Base-by-base conservation (phyloP, 1,284 basidiomycete species). In the Omphalotus olearius region DNA sequence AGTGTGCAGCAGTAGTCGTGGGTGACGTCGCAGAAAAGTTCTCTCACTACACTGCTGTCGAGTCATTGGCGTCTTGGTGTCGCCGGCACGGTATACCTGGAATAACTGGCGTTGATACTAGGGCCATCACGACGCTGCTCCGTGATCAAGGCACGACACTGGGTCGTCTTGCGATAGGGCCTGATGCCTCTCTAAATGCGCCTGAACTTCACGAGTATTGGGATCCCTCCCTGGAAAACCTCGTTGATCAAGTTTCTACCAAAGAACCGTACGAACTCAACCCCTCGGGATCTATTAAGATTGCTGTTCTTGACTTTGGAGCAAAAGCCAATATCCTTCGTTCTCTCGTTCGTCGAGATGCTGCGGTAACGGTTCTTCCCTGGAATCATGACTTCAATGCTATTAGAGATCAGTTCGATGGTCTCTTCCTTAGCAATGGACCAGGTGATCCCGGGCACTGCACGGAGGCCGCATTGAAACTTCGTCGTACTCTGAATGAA, bases 131-230 rank as follows among this genome's bases (percentile, higher is more conserved):
- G 14, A 82, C 83, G 30, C 78, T 99, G 3, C 80, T 99, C 44
- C 91, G 96, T 60, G 93, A 98, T 66, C 95, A 98, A 65, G 96
- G 96, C 44, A 98, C 96, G 6, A 99, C 96, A 0, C 86, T 99
- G 11, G 96, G 96, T 52, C 88, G 91, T 47, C 75, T 99, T 48
- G 89, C 91, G 17, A 71, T 98, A 50, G 97, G 96, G 5, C 66
- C 76, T 1, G 93, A 98, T 61, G 79, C 79, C 6, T 73, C 78
- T 3, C 69, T 78, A 4, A 78, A 85, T 30, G 64, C 78, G 0
- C 91, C 91, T 3, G 62, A 70, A 6, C 69, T 74, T 1, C 68
- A 79, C 47, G 90, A 93, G 57, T 96, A 89, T 68, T 95, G 91
- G 91, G 94, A 99, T 65, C 96, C 96, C 1, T 87, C 90, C 35